Evolutionary conservation across 495 filamentous ascomycete species (phyloP).

Genomic region (Astrothelium macrocarpum): DNA sequence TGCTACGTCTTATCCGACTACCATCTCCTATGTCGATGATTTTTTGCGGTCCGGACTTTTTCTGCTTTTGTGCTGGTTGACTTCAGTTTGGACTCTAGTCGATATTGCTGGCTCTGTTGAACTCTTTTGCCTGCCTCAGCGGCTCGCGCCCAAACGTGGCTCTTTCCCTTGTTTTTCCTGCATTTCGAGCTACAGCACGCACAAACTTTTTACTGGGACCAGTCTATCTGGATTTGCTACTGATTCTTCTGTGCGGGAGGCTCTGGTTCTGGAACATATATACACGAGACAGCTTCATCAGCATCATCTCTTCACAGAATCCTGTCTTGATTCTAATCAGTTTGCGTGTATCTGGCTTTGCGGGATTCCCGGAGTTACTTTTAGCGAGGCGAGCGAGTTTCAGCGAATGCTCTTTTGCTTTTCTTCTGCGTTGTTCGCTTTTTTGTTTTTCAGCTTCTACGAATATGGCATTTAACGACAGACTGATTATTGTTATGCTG

Average conservation of each 20-base stretch:
- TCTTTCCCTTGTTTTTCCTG: background rate
- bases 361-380: constrained; percentile 21
- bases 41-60: background rate
- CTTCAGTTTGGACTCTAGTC: background rate
- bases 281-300: constrained; percentile 6
- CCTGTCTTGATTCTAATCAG: background rate
- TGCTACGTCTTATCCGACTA: too few species aligned
- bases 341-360: background rate
- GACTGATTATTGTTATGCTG: background rate
- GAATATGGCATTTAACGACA: background rate
- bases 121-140: background rate
- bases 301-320: constrained; percentile 13
- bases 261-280: background rate
- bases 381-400: constrained; percentile 35
- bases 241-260: background rate
- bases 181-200: background rate
- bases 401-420: constrained; percentile 25
- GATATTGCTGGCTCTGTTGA: background rate
- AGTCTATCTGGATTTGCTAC: background rate
- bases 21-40: background rate
- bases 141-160: background rate
- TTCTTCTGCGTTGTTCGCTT: constrained; percentile 18
- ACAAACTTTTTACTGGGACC: background rate
- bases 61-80: too few species aligned
- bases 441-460: constrained; percentile 17